phyloP scores from a whole-genome alignment of 768 basidiomycete genomes.

The Pluteus cervinus region DNA sequence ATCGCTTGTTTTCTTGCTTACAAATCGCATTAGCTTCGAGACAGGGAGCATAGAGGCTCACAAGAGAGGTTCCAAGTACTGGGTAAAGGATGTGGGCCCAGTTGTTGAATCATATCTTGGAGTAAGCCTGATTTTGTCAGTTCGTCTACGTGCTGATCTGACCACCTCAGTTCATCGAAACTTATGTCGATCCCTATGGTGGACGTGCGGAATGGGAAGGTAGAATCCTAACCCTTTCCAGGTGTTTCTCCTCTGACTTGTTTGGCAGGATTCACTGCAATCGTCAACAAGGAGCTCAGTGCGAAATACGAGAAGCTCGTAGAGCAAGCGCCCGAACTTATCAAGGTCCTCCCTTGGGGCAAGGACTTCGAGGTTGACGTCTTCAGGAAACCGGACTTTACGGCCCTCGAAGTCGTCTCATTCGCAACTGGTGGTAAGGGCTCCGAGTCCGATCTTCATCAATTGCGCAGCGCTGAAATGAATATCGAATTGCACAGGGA shows the following conservation, averaged over 20 bases:
- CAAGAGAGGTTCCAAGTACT: slow-evolving; percentile 67
- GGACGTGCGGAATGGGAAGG: slow-evolving; percentile 95
- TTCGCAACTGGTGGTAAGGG: slow-evolving; percentile 79
- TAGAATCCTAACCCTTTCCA: slow-evolving; percentile 15
- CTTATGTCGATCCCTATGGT: slow-evolving; percentile 85
- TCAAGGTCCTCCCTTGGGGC: slow-evolving; percentile 84
- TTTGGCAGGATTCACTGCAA: slow-evolving; percentile 73
- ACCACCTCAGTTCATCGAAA: slow-evolving; percentile 58
- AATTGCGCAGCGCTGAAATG: slow-evolving; percentile 1
- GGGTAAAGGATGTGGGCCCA: slow-evolving; percentile 86
- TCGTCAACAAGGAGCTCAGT: slow-evolving; percentile 80
- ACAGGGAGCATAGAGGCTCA: slow-evolving; percentile 78
- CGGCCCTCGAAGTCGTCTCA: slow-evolving; percentile 73
- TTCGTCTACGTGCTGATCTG: background rate
- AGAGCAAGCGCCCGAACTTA: slow-evolving; percentile 66
- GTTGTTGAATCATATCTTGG: slow-evolving; percentile 88
- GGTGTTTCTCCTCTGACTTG: slow-evolving; percentile 5
- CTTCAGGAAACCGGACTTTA: slow-evolving; percentile 86
- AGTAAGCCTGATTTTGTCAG: slow-evolving; percentile 21
- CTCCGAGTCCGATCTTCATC: no score
- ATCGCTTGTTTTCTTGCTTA: no score
- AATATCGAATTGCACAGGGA: slow-evolving; percentile 37
- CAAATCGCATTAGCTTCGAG: slow-evolving; percentile 52
- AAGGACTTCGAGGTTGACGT: slow-evolving; percentile 57
- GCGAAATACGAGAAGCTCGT: slow-evolving; percentile 79